Conservation (phyloP, 2,329 filamentous ascomycete species). For the Colletotrichum coccodes region DNA sequence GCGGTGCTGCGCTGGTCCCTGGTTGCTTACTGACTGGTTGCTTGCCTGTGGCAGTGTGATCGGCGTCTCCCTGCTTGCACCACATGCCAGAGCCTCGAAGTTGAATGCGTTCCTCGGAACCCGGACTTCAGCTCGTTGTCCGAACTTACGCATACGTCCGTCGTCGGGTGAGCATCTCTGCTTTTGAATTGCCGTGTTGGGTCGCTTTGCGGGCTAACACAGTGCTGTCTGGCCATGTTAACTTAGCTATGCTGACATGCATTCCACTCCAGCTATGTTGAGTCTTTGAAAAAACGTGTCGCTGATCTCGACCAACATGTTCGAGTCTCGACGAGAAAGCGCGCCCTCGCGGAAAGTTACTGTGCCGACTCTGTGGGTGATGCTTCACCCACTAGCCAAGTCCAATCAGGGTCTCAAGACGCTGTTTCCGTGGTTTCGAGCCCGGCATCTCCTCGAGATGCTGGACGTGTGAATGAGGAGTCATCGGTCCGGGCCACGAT, state of each 20-base stretch:
- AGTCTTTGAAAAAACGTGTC: conserved; percentile 16
- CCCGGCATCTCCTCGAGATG: not conserved
- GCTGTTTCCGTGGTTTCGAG: not conserved
- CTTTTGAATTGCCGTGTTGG: no score
- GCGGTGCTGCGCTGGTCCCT: no score
- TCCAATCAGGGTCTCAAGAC: not conserved
- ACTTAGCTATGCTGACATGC: not conserved
- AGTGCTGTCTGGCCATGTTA: no score
- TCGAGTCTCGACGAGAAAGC: conserved; percentile 4
- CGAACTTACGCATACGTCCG: conserved; percentile 18
- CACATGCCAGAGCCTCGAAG: conserved; percentile 1
- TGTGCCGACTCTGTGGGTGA: not conserved
- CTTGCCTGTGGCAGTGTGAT: conserved; percentile 12
- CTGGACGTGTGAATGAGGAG: conserved; percentile 7
- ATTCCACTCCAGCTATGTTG: conserved; percentile 19
- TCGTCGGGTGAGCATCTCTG: conserved; percentile 1
- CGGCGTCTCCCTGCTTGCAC: conserved; percentile 15
- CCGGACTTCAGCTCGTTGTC: conserved; percentile 16
- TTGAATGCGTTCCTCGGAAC: conserved; percentile 10
- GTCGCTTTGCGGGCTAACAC: not conserved
- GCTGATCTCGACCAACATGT: conserved; percentile 10
- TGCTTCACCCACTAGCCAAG: not conserved
- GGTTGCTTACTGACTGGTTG: not conserved
- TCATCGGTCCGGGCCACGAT: conserved; percentile 23
- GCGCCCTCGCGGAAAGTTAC: not conserved